Percentiles rank a stretch among this genome's conserved stretches.
phyloP scores from a whole-genome alignment of 495 filamentous ascomycete species.

The Delitschia confertaspora region DNA sequence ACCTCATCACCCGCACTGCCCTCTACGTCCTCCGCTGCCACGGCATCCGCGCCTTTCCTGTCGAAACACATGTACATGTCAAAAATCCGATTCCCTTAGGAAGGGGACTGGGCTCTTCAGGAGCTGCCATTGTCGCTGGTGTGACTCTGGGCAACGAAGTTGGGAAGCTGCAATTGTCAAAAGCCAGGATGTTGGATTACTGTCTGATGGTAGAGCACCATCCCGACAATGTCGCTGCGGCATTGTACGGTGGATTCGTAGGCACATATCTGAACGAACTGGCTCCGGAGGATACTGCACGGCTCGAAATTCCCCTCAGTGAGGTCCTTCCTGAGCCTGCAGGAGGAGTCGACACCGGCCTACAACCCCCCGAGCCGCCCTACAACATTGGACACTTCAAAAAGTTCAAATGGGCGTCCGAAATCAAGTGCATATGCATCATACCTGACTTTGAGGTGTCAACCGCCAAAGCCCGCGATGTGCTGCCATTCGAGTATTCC shows the following conservation, averaged over 20 bases:
- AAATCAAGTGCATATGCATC: conserved; percentile 90
- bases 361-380: conserved; percentile 77
- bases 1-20: conserved; percentile 84
- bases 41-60: conserved; percentile 69
- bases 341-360: conserved; percentile 79
- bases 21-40: conserved; percentile 90
- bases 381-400: conserved; percentile 83
- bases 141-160: conserved; percentile 86
- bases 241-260: conserved; percentile 92
- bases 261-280: conserved; percentile 91
- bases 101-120: conserved; percentile 82
- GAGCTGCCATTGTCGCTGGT: conserved; percentile 88
- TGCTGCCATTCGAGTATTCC: conserved; percentile 67
- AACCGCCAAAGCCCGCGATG: conserved; percentile 76
- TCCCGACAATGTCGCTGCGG: conserved; percentile 93
- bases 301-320: conserved; percentile 88
- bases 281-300: conserved; percentile 69
- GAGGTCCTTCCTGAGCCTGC: conserved; percentile 83
- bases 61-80: conserved; percentile 82
- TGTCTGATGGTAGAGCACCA: conserved; percentile 95
- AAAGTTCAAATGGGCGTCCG: conserved; percentile 81
- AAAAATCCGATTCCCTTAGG: conserved; percentile 87
- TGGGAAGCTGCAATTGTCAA: conserved; percentile 66
- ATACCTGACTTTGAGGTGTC: conserved; percentile 91
- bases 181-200: conserved; percentile 82